Conservation (phyloP, 345 rosid genomes). For the Raphanus sativus region DNA sequence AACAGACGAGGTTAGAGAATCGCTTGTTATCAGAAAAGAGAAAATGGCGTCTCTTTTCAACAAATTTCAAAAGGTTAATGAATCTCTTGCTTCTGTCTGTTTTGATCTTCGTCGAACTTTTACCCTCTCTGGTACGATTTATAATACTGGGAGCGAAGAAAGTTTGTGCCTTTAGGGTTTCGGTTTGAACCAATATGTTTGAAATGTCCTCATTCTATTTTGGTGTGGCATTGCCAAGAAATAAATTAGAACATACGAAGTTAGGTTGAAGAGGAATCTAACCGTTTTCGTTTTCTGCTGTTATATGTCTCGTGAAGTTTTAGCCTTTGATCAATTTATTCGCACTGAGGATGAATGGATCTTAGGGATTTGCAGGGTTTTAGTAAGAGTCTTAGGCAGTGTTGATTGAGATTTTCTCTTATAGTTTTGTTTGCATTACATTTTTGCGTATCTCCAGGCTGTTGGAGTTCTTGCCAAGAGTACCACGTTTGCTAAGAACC, state of each 20-base stretch:
- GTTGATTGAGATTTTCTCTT: background rate
- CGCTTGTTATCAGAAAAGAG: background rate
- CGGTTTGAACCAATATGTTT: background rate
- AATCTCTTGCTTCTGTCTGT: slow-evolving; percentile 21
- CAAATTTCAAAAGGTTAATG: slow-evolving; percentile 38
- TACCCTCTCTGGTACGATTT: slow-evolving; percentile 5
- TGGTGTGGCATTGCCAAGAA: background rate
- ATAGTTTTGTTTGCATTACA: slow-evolving; percentile 23
- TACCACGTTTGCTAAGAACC: slow-evolving; percentile 68
- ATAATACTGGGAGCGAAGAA: slow-evolving; percentile 7
- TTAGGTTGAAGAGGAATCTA: slow-evolving; percentile 4
- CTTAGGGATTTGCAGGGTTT: slow-evolving; percentile 17
- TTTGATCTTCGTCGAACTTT: slow-evolving; percentile 6
- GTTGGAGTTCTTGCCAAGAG: slow-evolving; percentile 71
- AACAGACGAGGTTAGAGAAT: background rate
- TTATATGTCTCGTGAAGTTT: background rate
- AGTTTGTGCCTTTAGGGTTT: slow-evolving; percentile 3
- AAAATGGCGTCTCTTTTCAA: slow-evolving; percentile 42
- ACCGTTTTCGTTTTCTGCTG: background rate
- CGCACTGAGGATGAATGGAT: background rate
- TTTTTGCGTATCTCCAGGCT: slow-evolving; percentile 48
- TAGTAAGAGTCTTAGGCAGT: slow-evolving; percentile 1
- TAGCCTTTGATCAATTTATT: background rate
- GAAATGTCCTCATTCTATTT: background rate
- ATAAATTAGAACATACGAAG: background rate